Conservation (phyloP, 345 rosid genomes). For the Melaleuca quinquenervia region DNA sequence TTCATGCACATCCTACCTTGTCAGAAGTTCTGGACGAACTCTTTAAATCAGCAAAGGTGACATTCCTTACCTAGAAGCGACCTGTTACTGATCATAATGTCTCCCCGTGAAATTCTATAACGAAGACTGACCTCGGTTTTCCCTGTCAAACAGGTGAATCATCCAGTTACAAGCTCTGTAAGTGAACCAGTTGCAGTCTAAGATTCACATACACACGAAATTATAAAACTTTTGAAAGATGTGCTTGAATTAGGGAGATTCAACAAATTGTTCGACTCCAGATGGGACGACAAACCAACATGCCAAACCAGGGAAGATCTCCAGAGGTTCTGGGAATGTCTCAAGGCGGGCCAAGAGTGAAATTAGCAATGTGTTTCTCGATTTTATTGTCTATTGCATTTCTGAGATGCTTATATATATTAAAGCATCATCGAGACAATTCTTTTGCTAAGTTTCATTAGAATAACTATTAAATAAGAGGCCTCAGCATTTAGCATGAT, state of each 20-base stretch:
- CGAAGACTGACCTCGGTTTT: neutral
- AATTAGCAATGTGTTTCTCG: neutral
- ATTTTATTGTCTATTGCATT: neutral
- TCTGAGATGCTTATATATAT: neutral
- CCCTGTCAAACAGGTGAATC: conserved; percentile 32
- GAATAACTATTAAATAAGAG: neutral
- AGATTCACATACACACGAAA: conserved; percentile 4
- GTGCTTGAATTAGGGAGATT: conserved; percentile 26
- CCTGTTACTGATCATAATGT: neutral
- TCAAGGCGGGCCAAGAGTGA: neutral
- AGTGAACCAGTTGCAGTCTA: conserved; percentile 60
- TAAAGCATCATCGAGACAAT: neutral
- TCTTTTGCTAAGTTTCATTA: neutral
- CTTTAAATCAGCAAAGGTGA: conserved; percentile 92
- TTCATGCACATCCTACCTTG: conserved; percentile 97
- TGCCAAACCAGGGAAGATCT: neutral
- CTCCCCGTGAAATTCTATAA: neutral
- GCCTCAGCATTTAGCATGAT: too few relatives aligned
- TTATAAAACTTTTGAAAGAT: conserved; percentile 30
- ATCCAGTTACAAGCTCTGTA: conserved; percentile 30
- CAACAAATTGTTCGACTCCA: conserved; percentile 1
- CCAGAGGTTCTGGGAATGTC: neutral
- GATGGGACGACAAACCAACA: conserved; percentile 1
- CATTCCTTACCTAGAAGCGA: neutral
- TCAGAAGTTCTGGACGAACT: conserved; percentile 98